Evolutionary conservation across 768 basidiomycete genomes (phyloP).

Genomic region (Phanerodontia chrysosporium): DNA sequence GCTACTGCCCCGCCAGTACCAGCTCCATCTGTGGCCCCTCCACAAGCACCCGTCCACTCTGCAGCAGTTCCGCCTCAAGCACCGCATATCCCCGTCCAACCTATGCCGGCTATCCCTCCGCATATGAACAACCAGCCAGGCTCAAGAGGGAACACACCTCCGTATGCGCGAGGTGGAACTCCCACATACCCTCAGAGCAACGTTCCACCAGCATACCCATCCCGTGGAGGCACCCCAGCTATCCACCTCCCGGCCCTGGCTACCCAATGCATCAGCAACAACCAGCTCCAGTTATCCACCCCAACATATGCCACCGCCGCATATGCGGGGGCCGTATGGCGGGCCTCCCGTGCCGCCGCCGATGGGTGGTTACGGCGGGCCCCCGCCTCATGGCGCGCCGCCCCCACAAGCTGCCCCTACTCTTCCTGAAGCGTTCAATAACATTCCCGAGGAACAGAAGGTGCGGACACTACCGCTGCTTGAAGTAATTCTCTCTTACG

Average conservation of each 20-base stretch:
- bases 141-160: conserved; percentile 15
- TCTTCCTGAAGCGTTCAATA: conserved; percentile 51
- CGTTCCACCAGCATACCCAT: conserved; percentile 8
- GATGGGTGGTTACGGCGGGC: background rate
- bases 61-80: conserved; percentile 25
- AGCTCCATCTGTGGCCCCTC: conserved; percentile 23
- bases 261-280: background rate
- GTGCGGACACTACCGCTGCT: too few relatives aligned
- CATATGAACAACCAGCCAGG: conserved; percentile 15
- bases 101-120: conserved; percentile 23
- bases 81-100: background rate
- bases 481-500: background rate
- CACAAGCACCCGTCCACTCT: conserved; percentile 25
- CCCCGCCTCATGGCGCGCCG: background rate
- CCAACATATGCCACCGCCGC: background rate
- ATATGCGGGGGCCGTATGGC: conserved; percentile 3
- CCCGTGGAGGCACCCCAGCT: background rate
- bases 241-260: conserved; percentile 5
- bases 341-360: background rate
- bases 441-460: conserved; percentile 68
- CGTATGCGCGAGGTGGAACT: conserved; percentile 11
- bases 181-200: conserved; percentile 5
- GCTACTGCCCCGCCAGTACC: conserved; percentile 15
- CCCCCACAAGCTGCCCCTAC: conserved; percentile 5
- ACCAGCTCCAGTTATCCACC: background rate